Evolutionary conservation across 345 rosid genomes (phyloP).

Genomic region (Mercurialis annua): DNA sequence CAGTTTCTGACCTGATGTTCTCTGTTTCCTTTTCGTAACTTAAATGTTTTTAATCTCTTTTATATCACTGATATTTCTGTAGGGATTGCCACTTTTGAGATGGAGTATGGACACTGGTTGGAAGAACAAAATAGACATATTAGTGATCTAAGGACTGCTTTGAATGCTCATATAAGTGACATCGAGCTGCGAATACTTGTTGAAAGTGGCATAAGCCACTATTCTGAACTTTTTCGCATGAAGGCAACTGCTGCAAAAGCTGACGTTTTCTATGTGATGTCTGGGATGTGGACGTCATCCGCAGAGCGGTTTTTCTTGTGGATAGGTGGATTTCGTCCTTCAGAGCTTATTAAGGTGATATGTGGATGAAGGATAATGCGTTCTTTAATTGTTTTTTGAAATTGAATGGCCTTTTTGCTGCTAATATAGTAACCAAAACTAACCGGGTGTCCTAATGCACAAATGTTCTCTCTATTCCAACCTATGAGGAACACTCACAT

Average conservation of each 20-base stretch:
- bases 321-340: constrained; percentile 96
- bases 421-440: neutral
- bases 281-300: constrained; percentile 83
- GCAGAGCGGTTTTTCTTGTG: constrained; percentile 91
- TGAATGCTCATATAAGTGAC: constrained; percentile 55
- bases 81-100: constrained; percentile 80
- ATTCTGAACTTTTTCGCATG: constrained; percentile 77
- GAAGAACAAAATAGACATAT: constrained; percentile 71
- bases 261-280: constrained; percentile 80
- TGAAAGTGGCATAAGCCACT: constrained; percentile 62
- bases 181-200: constrained; percentile 63
- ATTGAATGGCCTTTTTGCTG: neutral
- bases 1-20: neutral
- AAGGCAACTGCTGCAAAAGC: constrained; percentile 70
- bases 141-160: constrained; percentile 52
- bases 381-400: neutral
- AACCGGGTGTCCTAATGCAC: neutral
- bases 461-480: neutral
- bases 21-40: neutral
- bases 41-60: neutral
- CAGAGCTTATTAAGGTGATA: constrained; percentile 86
- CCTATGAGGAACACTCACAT: too few species aligned
- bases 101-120: constrained; percentile 84
- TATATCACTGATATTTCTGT: constrained; percentile 13
- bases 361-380: neutral